A percentile compares a stretch with the other conserved stretches of the same genome.
phyloP scores from a whole-genome alignment of 2,329 filamentous ascomycete species.

The Clonostachys solani region DNA sequence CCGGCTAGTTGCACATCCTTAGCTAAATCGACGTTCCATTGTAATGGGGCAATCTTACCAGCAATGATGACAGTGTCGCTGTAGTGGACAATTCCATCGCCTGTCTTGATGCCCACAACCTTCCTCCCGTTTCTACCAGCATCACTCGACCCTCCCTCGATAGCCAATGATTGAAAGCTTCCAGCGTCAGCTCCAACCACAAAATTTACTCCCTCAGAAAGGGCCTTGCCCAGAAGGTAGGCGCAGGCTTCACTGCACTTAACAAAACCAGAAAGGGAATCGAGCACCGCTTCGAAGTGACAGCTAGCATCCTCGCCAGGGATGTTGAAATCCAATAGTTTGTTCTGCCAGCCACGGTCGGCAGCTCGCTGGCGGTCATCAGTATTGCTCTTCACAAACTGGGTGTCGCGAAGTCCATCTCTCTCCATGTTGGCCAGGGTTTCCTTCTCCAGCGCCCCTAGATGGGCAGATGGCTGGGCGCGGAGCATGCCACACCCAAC shows the following conservation, averaged over 20 bases:
- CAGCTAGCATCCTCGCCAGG: constrained; percentile 2
- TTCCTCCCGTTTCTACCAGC: background rate
- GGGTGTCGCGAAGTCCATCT: constrained; percentile 11
- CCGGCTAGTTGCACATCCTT: constrained; percentile 11
- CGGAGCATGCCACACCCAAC: constrained; percentile 15
- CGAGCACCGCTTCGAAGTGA: constrained; percentile 14
- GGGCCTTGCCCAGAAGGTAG: constrained; percentile 9
- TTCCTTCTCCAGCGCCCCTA: constrained; percentile 13
- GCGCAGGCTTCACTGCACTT: constrained; percentile 13
- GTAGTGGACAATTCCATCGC: background rate
- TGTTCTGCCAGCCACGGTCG: constrained; percentile 10
- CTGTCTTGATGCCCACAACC: background rate
- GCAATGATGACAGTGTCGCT: background rate
- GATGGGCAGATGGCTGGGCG: constrained; percentile 11
- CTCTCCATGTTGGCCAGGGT: constrained; percentile 14
- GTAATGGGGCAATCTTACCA: background rate
- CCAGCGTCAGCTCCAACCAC: constrained; percentile 14
- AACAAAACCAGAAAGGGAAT: constrained; percentile 13
- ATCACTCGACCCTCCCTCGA: background rate
- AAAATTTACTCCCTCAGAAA: constrained; percentile 14
- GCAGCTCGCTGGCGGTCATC: constrained; percentile 9
- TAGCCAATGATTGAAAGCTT: background rate
- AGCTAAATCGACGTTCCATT: constrained; percentile 1
- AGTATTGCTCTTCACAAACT: constrained; percentile 12
- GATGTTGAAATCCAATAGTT: constrained; percentile 15